Percentiles rank a stretch among this genome's conserved stretches.
These are phyloP conservation scores for Ophiostoma fasciatum DNA, from an alignment of 2,329 filamentous ascomycete genomes.

Conservation along the genomic window DNA sequence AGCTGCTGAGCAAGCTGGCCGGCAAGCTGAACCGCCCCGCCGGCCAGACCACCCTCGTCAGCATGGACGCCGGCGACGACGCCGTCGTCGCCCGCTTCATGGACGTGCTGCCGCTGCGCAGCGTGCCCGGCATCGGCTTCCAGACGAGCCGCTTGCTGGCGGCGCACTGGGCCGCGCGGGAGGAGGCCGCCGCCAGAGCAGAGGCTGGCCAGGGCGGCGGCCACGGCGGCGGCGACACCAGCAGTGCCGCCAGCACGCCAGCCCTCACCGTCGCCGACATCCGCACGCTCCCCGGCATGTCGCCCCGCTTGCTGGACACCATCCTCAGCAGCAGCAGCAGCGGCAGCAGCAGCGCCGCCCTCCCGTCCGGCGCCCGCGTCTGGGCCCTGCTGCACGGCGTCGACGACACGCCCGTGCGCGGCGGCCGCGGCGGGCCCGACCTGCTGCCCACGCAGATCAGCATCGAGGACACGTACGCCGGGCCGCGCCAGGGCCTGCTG, in stretches of 20 bases:
- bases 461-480: slow-evolving; percentile 80
- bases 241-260: no score
- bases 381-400: slow-evolving; percentile 74
- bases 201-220: slow-evolving; percentile 17
- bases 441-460: slow-evolving; percentile 70
- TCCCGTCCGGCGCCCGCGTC: slow-evolving; percentile 39
- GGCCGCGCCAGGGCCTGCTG: slow-evolving; percentile 48
- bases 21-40: slow-evolving; percentile 77
- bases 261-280: slow-evolving; percentile 51
- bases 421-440: slow-evolving; percentile 35
- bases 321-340: slow-evolving; percentile 53
- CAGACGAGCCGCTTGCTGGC: slow-evolving; percentile 49
- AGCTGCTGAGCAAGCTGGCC: slow-evolving; percentile 71
- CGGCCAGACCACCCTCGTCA: slow-evolving; percentile 67
- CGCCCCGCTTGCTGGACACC: slow-evolving; percentile 47
- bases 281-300: slow-evolving; percentile 46
- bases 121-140: slow-evolving; percentile 74
- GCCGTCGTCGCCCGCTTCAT: slow-evolving; percentile 52
- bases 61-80: slow-evolving; percentile 34
- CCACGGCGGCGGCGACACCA: background rate
- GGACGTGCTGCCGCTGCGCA: slow-evolving; percentile 59
- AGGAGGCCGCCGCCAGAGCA: slow-evolving; percentile 16
- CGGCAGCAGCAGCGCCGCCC: slow-evolving; percentile 38
- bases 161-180: slow-evolving; percentile 25
- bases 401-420: slow-evolving; percentile 59